phyloP scores from a whole-genome alignment of 331 rosid genomes.

The Ulmus americana region DNA sequence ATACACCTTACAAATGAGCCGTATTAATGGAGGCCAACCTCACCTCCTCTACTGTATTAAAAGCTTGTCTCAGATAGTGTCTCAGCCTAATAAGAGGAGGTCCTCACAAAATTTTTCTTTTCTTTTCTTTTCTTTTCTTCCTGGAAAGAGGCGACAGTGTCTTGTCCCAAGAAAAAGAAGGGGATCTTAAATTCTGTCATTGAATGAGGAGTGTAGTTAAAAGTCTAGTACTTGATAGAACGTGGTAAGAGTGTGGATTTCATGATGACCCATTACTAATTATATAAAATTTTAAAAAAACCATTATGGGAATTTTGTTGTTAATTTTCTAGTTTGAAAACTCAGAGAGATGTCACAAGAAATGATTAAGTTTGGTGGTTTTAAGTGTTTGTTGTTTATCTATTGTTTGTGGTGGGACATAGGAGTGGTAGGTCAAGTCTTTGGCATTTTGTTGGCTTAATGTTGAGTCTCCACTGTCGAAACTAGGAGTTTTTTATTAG shows the following conservation, averaged over 20 bases:
- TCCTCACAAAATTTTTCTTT: neutral
- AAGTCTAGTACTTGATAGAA: neutral
- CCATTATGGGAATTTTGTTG: neutral
- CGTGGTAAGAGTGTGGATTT: slow-evolving; percentile 15
- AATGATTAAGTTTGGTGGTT: slow-evolving; percentile 10
- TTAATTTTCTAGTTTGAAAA: neutral
- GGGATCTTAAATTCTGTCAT: slow-evolving; percentile 27
- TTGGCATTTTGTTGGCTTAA: neutral
- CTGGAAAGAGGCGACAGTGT: slow-evolving; percentile 31
- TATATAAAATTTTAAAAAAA: neutral
- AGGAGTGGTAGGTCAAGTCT: neutral
- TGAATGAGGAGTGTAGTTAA: slow-evolving; percentile 12
- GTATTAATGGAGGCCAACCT: slow-evolving; percentile 27
- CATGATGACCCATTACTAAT: slow-evolving; percentile 31
- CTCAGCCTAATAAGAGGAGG: neutral
- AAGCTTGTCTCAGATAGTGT: neutral
- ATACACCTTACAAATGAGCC: slow-evolving; percentile 21
- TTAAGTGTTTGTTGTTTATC: neutral
- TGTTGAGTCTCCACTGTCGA: neutral
- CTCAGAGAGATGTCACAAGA: neutral
- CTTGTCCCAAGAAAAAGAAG: slow-evolving; percentile 38
- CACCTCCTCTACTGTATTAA: slow-evolving; percentile 40
- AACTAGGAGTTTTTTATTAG: neutral
- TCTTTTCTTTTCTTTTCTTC: slow-evolving; percentile 9
- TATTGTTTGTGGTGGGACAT: slow-evolving; percentile 1